Evolutionary conservation across 768 basidiomycete genomes (phyloP), one percentile per base, ranked within the genome.

Genomic region (Mycena polygramma): DNA sequence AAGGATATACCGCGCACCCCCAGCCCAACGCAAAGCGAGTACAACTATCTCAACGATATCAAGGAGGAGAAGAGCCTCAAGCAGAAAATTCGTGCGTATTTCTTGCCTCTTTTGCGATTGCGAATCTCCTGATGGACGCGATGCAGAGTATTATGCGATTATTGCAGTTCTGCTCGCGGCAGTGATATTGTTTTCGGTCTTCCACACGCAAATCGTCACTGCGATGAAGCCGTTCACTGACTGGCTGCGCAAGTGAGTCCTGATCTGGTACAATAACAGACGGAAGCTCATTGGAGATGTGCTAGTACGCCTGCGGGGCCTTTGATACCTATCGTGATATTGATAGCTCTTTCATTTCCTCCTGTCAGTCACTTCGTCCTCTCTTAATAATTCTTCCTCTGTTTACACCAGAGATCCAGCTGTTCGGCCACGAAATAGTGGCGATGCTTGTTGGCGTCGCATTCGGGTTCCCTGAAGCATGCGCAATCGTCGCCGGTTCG

Each of bases 361-460:
- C 71, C 71, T 1, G 70, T 71, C 2, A 2, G 65, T 26, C 3
- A 22, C 15, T 30, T 8, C n/a, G 8, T 37, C 55, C 3, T 14
- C 2, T 58, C 22, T 6, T 6, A 4, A 6, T 43, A 4, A 6
- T 43, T 22, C 22, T 36, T 46, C 39, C 4, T 43, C 22, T 57
- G 41, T n/a, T 37, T 8, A 70, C 13, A 19, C 15, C 6, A 41
- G 14, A 62, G 4, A 17, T 66, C 26, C 69, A 94, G 88, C 88
- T 97, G 15, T 96, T 96, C 75, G 96, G 96, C 6, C 95, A 97
- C 68, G 96, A 97, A 84, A 92, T 97, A 59, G 83, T 97, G 36
- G 93, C 93, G 22, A 88, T 97, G 51, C 83, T 97, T 4, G 94
- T 93, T 74, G 96, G 96, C 17, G 79, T 97, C 30, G 93, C 97